phyloP scores from a whole-genome alignment of 1,284 basidiomycete species.

The Ceratobasidium sp. region DNA sequence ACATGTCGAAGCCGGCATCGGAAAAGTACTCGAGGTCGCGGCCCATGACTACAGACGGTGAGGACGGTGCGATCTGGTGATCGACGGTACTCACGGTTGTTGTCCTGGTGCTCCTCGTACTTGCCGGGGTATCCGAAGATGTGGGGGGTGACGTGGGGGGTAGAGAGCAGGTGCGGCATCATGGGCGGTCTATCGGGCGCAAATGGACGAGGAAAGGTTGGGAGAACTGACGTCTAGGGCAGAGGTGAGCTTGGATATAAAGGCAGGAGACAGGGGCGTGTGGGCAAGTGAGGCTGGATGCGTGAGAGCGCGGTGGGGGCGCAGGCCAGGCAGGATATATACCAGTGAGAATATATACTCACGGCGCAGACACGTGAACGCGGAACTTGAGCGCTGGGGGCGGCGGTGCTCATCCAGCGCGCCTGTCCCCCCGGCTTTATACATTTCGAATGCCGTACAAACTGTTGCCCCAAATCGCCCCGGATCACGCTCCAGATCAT shows the following conservation, averaged over 20 bases:
- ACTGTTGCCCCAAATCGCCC: conserved; percentile 7
- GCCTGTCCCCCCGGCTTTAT: conserved; percentile 12
- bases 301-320: conserved; percentile 34
- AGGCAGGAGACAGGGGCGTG: not conserved
- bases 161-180: conserved; percentile 38
- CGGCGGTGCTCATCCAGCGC: not conserved
- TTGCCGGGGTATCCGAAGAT: conserved; percentile 43
- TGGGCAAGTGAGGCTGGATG: conserved; percentile 24
- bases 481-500: conserved; percentile 26
- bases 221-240: conserved; percentile 12
- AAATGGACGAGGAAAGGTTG: conserved; percentile 12
- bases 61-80: conserved; percentile 1
- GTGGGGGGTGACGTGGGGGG: conserved; percentile 39
- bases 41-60: conserved; percentile 33
- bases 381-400: conserved; percentile 22
- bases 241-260: conserved; percentile 27
- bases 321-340: conserved; percentile 23
- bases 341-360: conserved; percentile 6
- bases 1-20: conserved; percentile 99
- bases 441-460: not conserved
- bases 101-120: conserved; percentile 38
- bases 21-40: conserved; percentile 95
- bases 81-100: conserved; percentile 23
- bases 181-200: not conserved
- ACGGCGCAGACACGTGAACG: conserved; percentile 38